A percentile compares a stretch with the other conserved stretches of the same genome.
These are phyloP conservation scores for Aspergillus pseudotamarii DNA, from an alignment of 2,329 filamentous ascomycete genomes.

Conservation along the genomic window DNA sequence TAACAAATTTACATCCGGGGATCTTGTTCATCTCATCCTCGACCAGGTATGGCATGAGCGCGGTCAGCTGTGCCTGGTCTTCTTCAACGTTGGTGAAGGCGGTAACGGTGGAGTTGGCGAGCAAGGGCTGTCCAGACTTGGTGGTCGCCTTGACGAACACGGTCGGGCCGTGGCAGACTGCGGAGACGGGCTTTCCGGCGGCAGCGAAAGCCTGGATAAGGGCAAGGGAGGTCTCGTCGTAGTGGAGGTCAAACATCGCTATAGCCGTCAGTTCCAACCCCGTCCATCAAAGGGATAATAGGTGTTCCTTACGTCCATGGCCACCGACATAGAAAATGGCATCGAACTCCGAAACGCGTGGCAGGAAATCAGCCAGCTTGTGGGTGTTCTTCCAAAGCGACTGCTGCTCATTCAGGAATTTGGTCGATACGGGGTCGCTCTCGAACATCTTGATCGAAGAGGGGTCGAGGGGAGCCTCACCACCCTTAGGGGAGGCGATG, in stretches of 20 bases:
- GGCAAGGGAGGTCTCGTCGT: constrained; percentile 43
- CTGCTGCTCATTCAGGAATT: constrained; percentile 60
- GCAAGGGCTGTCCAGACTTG: constrained; percentile 45
- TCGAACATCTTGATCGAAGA: constrained; percentile 58
- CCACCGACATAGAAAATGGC: constrained; percentile 65
- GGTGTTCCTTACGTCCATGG: constrained; percentile 53
- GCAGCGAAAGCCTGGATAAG: constrained; percentile 53
- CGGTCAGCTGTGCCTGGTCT: constrained; percentile 40
- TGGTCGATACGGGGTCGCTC: constrained; percentile 54
- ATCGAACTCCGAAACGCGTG: constrained; percentile 63
- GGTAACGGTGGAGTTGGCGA: constrained; percentile 45
- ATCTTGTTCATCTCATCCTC: constrained; percentile 46
- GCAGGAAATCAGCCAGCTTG: constrained; percentile 59
- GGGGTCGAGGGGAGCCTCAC: constrained; percentile 64
- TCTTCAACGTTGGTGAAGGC: constrained; percentile 53
- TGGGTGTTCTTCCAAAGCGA: constrained; percentile 66
- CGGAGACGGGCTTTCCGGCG: constrained; percentile 52
- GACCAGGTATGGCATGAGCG: constrained; percentile 48
- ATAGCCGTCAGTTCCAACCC: neutral
- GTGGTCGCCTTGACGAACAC: constrained; percentile 49
- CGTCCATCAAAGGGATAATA: neutral
- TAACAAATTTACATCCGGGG: constrained; percentile 45
- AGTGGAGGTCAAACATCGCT: constrained; percentile 56
- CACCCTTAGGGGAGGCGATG: constrained; percentile 65
- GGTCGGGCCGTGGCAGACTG: constrained; percentile 53